phyloP scores from a whole-genome alignment of 2,329 filamentous ascomycete species.

The Aspergillus brunneoviolaceus region DNA sequence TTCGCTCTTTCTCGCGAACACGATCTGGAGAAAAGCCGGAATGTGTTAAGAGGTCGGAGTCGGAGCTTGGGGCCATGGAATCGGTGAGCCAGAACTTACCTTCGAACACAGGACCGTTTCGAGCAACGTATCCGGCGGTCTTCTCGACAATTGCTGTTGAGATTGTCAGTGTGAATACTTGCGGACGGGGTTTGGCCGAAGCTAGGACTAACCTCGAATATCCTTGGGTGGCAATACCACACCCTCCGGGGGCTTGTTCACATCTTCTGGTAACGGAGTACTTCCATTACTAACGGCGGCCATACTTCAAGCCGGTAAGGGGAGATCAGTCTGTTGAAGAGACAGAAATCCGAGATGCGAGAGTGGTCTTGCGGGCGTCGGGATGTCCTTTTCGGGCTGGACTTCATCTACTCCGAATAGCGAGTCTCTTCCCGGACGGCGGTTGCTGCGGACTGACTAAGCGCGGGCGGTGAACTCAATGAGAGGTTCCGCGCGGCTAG shows the following conservation, averaged over 20 bases:
- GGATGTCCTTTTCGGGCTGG: constrained; percentile 4
- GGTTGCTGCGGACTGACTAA: not conserved
- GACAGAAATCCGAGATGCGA: not conserved
- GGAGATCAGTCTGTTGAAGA: not conserved
- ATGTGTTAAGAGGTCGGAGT: not conserved
- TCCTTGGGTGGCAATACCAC: constrained; percentile 83
- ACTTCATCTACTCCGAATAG: not conserved
- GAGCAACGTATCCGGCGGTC: constrained; percentile 85
- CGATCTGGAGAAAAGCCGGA: constrained; percentile 52
- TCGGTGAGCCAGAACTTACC: constrained; percentile 33
- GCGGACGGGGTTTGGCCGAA: not conserved
- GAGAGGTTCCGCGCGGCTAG: constrained; percentile 12
- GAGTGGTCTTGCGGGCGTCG: not conserved
- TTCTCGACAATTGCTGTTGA: constrained; percentile 73
- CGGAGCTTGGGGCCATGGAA: not conserved
- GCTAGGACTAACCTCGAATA: constrained; percentile 60
- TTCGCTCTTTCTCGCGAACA: constrained; percentile 79
- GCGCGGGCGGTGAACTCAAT: not conserved
- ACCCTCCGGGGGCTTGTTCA: constrained; percentile 75
- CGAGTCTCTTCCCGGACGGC: not conserved
- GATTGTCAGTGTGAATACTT: constrained; percentile 23
- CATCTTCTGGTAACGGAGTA: constrained; percentile 52
- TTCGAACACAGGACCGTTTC: constrained; percentile 67
- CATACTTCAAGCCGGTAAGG: constrained; percentile 29
- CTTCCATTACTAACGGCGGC: constrained; percentile 42